Evolutionary conservation across 2,329 filamentous ascomycete species (phyloP), one percentile per base, ranked within the genome.

Genomic region (Colletotrichum viniferum): DNA sequence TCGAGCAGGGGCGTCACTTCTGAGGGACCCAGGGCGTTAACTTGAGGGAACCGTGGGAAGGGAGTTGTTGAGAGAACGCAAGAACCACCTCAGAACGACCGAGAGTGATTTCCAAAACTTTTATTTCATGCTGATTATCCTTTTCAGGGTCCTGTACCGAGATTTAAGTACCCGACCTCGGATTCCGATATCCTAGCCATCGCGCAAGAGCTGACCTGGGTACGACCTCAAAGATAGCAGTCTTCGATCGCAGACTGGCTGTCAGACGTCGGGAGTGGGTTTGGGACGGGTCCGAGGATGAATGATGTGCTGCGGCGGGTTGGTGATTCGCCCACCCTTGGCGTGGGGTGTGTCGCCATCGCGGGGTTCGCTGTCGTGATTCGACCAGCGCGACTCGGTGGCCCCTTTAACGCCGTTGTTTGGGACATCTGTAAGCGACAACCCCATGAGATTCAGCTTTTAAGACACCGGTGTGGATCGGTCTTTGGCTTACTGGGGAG

Each of bases 271-370:
- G 66, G 7, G 24, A 62, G 63, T 68, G 63, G 73, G 21, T 30
- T 64, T 28, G 14, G n/a, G 36, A 56, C 56, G 43, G 70, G 63
- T 43, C 24, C 12, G 16, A 63, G 18, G 13, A 32, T 48, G 32
- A 34, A 75, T 75, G 73, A 75, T 75, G 73, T 75, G 73, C 73
- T 75, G 58, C 58, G 43, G 64, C 28, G 63, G 43, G 63, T 21
- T 73, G 69, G 21, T 75, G 73, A 75, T 75, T 75, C 69, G 73
- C 58, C 48, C 64, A 26, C 52, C 26, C 32, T 73, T 58, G 73
- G 69, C 73, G 73, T 75, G 73, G 73, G 73, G 69, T 34, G 69
- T 75, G 73, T 75, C 73, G 73, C 73, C 73, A 75, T 75, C 73
- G 73, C 73, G 69, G 73, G 73, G 73, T 61, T 48, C 63, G 36